A percentile compares a stretch with the other conserved stretches of the same genome.
These are phyloP conservation scores for Scheffersomyces titani DNA, from an alignment of 1,139 yeast species.

Conservation along the genomic window DNA sequence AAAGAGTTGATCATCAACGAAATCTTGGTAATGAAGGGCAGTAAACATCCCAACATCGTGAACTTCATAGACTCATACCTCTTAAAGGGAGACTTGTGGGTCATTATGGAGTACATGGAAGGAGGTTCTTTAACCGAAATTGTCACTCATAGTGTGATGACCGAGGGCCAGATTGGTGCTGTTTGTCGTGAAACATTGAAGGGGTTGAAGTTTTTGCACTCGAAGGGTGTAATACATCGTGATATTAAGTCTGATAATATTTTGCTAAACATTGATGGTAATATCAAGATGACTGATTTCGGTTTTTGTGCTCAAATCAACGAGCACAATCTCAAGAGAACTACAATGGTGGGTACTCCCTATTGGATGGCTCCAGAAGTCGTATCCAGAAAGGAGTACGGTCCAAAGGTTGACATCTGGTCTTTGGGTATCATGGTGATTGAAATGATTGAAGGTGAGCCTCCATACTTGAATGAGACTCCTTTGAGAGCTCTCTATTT, in stretches of 20 bases:
- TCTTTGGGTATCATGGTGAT: slow-evolving; percentile 96
- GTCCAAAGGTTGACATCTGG: slow-evolving; percentile 98
- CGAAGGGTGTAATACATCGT: slow-evolving; percentile 93
- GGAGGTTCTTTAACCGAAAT: slow-evolving; percentile 97
- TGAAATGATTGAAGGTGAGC: slow-evolving; percentile 99
- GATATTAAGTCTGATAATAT: slow-evolving; percentile 96
- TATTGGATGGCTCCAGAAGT: slow-evolving; percentile 99
- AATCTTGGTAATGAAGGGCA: slow-evolving; percentile 90
- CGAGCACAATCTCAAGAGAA: slow-evolving; percentile 80
- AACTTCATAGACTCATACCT: slow-evolving; percentile 87
- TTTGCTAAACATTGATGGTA: slow-evolving; percentile 77
- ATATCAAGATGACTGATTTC: slow-evolving; percentile 86
- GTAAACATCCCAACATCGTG: slow-evolving; percentile 87
- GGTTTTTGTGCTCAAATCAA: slow-evolving; percentile 96
- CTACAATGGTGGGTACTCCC: slow-evolving; percentile 99
- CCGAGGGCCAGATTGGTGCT: slow-evolving; percentile 97
- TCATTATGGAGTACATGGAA: slow-evolving; percentile 97
- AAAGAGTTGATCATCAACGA: slow-evolving; percentile 91
- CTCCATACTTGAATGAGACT: slow-evolving; percentile 94
- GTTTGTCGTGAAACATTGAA: slow-evolving; percentile 88
- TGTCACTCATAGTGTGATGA: slow-evolving; percentile 91
- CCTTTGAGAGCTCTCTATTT: slow-evolving; percentile 89
- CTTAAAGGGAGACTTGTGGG: slow-evolving; percentile 82
- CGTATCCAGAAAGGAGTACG: slow-evolving; percentile 89
- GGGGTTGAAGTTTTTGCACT: slow-evolving; percentile 85